Evolutionary conservation across 73 alveolate species (phyloP), one percentile per base, ranked within the genome.

Genomic region (Urostyla sp.): DNA sequence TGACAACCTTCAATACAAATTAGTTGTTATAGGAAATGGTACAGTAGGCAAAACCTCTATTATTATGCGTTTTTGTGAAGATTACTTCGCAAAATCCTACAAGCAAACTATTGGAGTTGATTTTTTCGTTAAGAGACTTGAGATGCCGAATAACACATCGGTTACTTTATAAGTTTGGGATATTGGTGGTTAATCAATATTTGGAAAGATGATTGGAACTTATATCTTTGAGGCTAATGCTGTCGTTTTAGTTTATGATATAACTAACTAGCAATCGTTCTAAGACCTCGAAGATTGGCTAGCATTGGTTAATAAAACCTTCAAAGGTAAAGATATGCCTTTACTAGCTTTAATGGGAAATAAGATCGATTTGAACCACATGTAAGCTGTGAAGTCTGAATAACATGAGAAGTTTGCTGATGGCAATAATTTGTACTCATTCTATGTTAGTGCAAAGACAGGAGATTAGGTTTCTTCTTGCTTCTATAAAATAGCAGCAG

Each of bases 11-110:
- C 92, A 81, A 59, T 91, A 85, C 76, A 91, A 91, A 76, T 75
- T 91, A 20, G 79, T 91, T 4, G 83, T 91, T 15, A 72, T 91
- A 18, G 97, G 97, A 51, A 89, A 91, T 53, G 95, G 94, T 10
- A 91, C 97, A 0, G 97, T 87, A n/a, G 97, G 97, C 67, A 91
- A 91, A 84, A 87, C 97, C 24, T 87, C 95, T 8, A 31, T 91
- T 80, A 91, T 88, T 34, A 76, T 59, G 56, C 75, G 97, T 18
- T 91, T 87, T 75, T 82, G 94, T 46, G 97, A 91, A 84, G 97
- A 91, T 67, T 85, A 66, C 79, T 91, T 91, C 80, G 91, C 95
- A 60, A 81, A 84, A 78, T 55, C 80, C 74, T 91, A 91, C 85
- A 91, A 91, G 88, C 91, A 91, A 67, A 91, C 97, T 6, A 87